Conservation (phyloP, 306 rosid species). For the Datisca glomerata region DNA sequence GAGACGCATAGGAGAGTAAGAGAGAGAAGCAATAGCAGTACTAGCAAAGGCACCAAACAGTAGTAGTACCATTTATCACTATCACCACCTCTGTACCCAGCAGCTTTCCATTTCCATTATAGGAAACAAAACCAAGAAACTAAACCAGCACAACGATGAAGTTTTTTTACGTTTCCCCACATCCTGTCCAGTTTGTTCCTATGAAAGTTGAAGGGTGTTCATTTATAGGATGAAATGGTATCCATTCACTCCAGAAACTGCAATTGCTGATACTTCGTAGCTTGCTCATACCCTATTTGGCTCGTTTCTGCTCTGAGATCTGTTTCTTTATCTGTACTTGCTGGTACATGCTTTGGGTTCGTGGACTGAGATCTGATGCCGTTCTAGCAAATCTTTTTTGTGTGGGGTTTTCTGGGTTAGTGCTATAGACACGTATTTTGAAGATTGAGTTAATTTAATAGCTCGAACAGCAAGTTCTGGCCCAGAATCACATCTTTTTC, state of each 20-base stretch:
- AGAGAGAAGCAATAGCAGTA: constrained; percentile 22
- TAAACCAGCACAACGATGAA: constrained; percentile 10
- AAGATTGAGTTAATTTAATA: not conserved
- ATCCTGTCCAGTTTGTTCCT: constrained; percentile 4
- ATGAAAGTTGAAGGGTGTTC: not conserved
- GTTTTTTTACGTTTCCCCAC: constrained; percentile 15
- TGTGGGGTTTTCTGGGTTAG: constrained; percentile 4
- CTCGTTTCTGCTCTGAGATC: constrained; percentile 39
- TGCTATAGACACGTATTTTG: not conserved
- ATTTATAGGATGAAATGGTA: not conserved
- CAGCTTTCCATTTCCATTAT: constrained; percentile 30
- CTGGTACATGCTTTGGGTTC: constrained; percentile 16
- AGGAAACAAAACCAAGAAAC: constrained; percentile 23
- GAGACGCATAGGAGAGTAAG: constrained; percentile 11
- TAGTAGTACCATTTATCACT: constrained; percentile 13
- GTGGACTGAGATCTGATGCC: constrained; percentile 45
- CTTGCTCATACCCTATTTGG: constrained; percentile 18
- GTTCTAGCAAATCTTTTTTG: constrained; percentile 6
- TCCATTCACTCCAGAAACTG: constrained; percentile 9
- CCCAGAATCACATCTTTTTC: not conserved
- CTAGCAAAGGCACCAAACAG: constrained; percentile 23
- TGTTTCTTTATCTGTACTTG: constrained; percentile 22
- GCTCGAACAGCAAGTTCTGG: constrained; percentile 9
- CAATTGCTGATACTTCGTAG: constrained; percentile 14
- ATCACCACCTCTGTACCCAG: constrained; percentile 18